A percentile compares a stretch with the other conserved stretches of the same genome.
Conservation (phyloP, 805 yeast species). For the Metschnikowia chrysomelidarum region DNA sequence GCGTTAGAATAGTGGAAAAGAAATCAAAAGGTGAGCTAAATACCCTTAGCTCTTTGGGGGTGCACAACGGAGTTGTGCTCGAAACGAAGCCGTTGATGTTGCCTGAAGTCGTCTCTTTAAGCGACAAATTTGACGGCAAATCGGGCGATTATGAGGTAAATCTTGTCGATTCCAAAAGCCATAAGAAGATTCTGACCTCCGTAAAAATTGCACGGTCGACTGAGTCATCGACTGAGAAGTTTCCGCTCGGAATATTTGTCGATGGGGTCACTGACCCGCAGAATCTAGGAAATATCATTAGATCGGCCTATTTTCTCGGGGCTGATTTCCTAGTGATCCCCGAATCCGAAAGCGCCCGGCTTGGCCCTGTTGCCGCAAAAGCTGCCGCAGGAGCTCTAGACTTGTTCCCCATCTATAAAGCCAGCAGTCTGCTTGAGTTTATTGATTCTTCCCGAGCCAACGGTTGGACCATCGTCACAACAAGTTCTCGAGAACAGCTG, state of each 20-base stretch:
- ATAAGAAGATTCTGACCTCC: slow-evolving; percentile 4
- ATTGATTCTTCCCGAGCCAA: slow-evolving; percentile 52
- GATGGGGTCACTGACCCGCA: slow-evolving; percentile 87
- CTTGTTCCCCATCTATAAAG: slow-evolving; percentile 57
- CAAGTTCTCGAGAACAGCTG: slow-evolving; percentile 42
- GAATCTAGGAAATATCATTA: slow-evolving; percentile 77
- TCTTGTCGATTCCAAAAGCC: slow-evolving; percentile 14
- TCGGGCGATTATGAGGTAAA: slow-evolving; percentile 20
- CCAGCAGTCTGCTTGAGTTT: slow-evolving; percentile 58
- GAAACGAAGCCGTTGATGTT: slow-evolving; percentile 56
- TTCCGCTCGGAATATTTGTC: slow-evolving; percentile 69
- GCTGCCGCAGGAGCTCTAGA: slow-evolving; percentile 86
- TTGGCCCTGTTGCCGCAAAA: slow-evolving; percentile 77
- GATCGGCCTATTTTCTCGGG: slow-evolving; percentile 81
- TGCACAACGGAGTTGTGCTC: slow-evolving; percentile 77
- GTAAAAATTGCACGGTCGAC: slow-evolving; percentile 25
- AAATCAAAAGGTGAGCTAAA: slow-evolving; percentile 55
- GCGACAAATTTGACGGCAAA: slow-evolving; percentile 17
- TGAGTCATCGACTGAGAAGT: slow-evolving; percentile 15
- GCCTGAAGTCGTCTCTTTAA: slow-evolving; percentile 30
- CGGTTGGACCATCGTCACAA: slow-evolving; percentile 73
- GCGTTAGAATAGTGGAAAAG: slow-evolving; percentile 36
- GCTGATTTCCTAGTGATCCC: slow-evolving; percentile 76
- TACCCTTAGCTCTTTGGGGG: slow-evolving; percentile 59
- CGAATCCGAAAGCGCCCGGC: slow-evolving; percentile 64